Evolutionary conservation across 2,329 filamentous ascomycete species (phyloP).

Genomic region (Fusarium sp.): DNA sequence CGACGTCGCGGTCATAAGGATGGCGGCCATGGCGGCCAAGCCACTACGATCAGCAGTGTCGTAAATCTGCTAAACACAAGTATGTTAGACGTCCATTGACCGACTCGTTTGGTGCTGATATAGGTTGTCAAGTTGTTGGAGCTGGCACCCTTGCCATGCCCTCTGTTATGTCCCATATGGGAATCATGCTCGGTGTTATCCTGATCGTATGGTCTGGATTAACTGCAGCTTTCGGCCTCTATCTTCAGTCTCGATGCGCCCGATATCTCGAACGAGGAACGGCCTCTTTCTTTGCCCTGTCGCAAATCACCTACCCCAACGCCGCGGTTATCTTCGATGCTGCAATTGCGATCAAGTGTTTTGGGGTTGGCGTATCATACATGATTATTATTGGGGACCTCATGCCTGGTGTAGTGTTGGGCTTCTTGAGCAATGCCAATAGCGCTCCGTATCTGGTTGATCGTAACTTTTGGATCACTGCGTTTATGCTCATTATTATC

Average conservation of each 20-base stretch:
- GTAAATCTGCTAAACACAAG: constrained; percentile 98
- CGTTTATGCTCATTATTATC: constrained; percentile 96
- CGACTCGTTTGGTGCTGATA: constrained; percentile 35
- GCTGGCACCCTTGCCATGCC: constrained; percentile 96
- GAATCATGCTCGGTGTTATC: constrained; percentile 83
- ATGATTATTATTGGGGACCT: constrained; percentile 98
- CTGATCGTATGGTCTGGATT: constrained; percentile 93
- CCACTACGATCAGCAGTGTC: constrained; percentile 89
- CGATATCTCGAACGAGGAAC: constrained; percentile 90
- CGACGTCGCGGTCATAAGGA: constrained; percentile 77
- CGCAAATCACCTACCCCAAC: constrained; percentile 96
- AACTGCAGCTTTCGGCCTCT: constrained; percentile 91
- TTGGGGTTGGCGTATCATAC: constrained; percentile 96
- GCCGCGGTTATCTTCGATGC: constrained; percentile 95
- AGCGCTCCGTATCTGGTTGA: constrained; percentile 81
- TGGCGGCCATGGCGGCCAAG: constrained; percentile 75
- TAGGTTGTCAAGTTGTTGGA: constrained; percentile 76
- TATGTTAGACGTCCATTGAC: constrained; percentile 56
- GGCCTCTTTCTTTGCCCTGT: constrained; percentile 95
- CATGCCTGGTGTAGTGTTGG: constrained; percentile 93
- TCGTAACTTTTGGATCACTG: constrained; percentile 96
- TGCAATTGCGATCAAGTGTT: constrained; percentile 97
- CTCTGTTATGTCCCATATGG: constrained; percentile 95
- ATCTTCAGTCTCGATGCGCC: constrained; percentile 92
- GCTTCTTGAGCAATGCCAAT: constrained; percentile 76